These are phyloP conservation scores for Pseudocercospora vitis DNA, from an alignment of 2,329 filamentous ascomycete genomes.

Conservation along the genomic window DNA sequence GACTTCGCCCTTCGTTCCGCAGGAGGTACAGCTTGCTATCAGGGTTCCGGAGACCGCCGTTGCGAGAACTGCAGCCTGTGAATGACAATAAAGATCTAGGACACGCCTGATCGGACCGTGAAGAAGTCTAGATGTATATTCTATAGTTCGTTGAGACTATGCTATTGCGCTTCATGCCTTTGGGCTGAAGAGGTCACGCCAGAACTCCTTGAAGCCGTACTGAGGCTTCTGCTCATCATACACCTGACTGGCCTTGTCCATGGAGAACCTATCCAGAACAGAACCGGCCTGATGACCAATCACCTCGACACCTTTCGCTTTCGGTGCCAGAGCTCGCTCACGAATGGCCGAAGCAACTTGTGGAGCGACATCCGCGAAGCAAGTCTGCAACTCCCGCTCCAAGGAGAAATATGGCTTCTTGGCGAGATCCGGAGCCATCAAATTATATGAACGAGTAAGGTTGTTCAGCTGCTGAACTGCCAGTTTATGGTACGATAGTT, in stretches of 20 bases:
- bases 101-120: too few species aligned
- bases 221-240: constrained; percentile 72
- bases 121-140: background rate
- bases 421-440: constrained; percentile 87
- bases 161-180: constrained; percentile 11
- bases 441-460: constrained; percentile 83
- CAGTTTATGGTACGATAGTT: constrained; percentile 72
- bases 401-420: constrained; percentile 91
- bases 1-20: too few species aligned
- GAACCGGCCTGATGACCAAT: constrained; percentile 50
- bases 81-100: too few species aligned
- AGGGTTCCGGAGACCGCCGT: too few species aligned
- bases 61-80: too few species aligned
- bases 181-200: constrained; percentile 70
- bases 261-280: constrained; percentile 63
- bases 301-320: constrained; percentile 42
- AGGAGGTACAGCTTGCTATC: too few species aligned
- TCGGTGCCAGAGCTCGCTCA: constrained; percentile 60
- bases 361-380: constrained; percentile 84
- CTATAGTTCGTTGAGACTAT: background rate
- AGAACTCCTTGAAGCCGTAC: constrained; percentile 88
- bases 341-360: constrained; percentile 70
- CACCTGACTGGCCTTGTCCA: constrained; percentile 57
- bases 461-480: constrained; percentile 76
- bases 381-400: constrained; percentile 75